Evolutionary conservation across 331 rosid genomes (phyloP).

Genomic region (Ulmus americana): DNA sequence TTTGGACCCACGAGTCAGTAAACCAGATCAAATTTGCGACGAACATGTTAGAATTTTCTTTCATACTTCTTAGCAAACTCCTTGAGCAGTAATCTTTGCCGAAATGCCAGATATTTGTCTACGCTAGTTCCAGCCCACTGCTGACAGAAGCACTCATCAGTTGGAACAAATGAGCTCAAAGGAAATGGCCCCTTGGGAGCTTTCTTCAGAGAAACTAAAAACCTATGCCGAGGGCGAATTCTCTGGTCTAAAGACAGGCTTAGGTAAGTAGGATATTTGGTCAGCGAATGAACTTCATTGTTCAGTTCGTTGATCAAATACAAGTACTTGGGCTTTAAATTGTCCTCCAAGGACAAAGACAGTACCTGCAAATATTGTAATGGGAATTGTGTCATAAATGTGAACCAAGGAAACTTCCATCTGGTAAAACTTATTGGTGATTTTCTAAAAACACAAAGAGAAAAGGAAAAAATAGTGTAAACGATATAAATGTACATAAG

Average conservation of each 20-base stretch:
- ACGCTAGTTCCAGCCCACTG: slow-evolving; percentile 92
- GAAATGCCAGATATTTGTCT: slow-evolving; percentile 76
- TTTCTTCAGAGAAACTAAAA: slow-evolving; percentile 84
- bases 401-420: not conserved
- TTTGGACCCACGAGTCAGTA: slow-evolving; percentile 19
- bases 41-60: slow-evolving; percentile 37
- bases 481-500: not conserved
- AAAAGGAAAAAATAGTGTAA: not conserved
- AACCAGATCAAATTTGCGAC: slow-evolving; percentile 16
- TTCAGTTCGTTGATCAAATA: slow-evolving; percentile 83
- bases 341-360: slow-evolving; percentile 83
- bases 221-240: slow-evolving; percentile 96
- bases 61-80: slow-evolving; percentile 72
- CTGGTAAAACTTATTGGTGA: not conserved
- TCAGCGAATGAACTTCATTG: slow-evolving; percentile 83
- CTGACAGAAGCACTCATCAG: slow-evolving; percentile 84
- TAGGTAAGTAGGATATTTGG: slow-evolving; percentile 89
- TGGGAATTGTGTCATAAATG: not conserved
- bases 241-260: slow-evolving; percentile 94
- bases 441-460: not conserved
- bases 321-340: slow-evolving; percentile 87
- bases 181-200: slow-evolving; percentile 98
- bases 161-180: slow-evolving; percentile 77
- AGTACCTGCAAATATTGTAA: slow-evolving; percentile 58
- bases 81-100: slow-evolving; percentile 62